Conservation (phyloP, 768 basidiomycete species). For the Xerocomellus amylosporus region DNA sequence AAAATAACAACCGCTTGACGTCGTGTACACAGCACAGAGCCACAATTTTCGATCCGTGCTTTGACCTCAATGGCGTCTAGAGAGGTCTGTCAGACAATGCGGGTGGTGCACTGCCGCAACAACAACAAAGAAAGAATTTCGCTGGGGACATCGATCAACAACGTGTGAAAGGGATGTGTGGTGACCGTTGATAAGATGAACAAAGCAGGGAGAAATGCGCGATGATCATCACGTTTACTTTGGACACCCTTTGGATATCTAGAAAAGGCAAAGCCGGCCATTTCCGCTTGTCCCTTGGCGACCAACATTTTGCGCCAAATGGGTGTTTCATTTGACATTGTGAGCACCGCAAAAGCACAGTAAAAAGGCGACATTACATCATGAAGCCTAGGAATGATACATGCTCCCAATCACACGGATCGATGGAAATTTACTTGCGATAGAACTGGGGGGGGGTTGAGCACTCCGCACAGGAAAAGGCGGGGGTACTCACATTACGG, state of each 20-base stretch:
- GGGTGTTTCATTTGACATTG: constrained; percentile 12
- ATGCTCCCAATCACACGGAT: constrained; percentile 18
- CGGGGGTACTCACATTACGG: constrained; percentile 65
- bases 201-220: constrained; percentile 19
- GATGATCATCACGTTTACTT: constrained; percentile 3
- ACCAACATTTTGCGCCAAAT: constrained; percentile 4
- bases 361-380: constrained; percentile 31
- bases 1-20: constrained; percentile 8
- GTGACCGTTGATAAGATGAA: constrained; percentile 15
- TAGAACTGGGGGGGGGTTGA: constrained; percentile 57
- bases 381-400: constrained; percentile 18
- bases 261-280: constrained; percentile 16
- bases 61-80: constrained; percentile 19
- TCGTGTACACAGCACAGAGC: constrained; percentile 6
- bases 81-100: constrained; percentile 21
- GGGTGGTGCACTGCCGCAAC: constrained; percentile 9
- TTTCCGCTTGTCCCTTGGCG: constrained; percentile 7
- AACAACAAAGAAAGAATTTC: constrained; percentile 10
- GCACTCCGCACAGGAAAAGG: constrained; percentile 11
- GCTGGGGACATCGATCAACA: constrained; percentile 5
- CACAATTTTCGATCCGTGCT: constrained; percentile 5
- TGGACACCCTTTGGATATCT: neutral
- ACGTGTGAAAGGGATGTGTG: neutral
- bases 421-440: constrained; percentile 54
- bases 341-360: constrained; percentile 15